A percentile compares a stretch with the other conserved stretches of the same genome.
These are phyloP conservation scores for Scenedesmus sp. DNA, from an alignment of 163 green algal genomes.

Conservation along the genomic window DNA sequence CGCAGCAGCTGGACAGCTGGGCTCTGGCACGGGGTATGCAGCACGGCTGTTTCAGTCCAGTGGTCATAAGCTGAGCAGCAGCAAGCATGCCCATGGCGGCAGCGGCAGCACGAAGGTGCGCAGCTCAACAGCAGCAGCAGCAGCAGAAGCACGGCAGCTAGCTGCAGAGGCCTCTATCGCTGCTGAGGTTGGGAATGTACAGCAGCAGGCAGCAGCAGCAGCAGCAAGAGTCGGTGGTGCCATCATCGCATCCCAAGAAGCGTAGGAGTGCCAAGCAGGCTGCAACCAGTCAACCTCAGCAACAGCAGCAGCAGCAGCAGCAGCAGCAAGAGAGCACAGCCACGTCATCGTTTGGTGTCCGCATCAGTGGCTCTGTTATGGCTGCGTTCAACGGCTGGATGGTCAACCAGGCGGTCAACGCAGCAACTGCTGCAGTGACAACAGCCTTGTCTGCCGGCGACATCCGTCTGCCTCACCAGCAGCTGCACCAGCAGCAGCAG, in stretches of 20 bases:
- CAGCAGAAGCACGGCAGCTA: not conserved
- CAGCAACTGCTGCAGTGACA: not conserved
- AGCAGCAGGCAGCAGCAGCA: not conserved
- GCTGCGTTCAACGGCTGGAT: slow-evolving; percentile 42
- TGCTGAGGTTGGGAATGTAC: not conserved
- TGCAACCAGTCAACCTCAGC: not conserved
- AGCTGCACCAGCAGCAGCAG: not conserved
- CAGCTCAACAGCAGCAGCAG: not conserved
- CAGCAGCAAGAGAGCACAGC: slow-evolving; percentile 12
- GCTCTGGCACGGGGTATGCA: not conserved
- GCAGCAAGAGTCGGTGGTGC: not conserved
- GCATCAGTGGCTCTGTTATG: slow-evolving; percentile 29
- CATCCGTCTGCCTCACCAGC: not conserved
- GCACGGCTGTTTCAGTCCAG: not conserved
- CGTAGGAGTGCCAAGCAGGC: not conserved
- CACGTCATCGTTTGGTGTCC: slow-evolving; percentile 23
- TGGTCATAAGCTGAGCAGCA: not conserved
- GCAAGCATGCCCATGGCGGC: not conserved
- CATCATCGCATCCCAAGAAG: not conserved
- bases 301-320: slow-evolving; percentile 10
- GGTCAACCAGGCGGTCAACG: slow-evolving; percentile 28
- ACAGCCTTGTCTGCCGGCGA: not conserved
- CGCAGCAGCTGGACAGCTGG: not conserved
- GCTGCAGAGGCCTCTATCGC: not conserved
- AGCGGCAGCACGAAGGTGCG: not conserved